These are phyloP conservation scores for Oehlia diaphana DNA, from an alignment of 192 early-diverging fungal species.

Conservation along the genomic window DNA sequence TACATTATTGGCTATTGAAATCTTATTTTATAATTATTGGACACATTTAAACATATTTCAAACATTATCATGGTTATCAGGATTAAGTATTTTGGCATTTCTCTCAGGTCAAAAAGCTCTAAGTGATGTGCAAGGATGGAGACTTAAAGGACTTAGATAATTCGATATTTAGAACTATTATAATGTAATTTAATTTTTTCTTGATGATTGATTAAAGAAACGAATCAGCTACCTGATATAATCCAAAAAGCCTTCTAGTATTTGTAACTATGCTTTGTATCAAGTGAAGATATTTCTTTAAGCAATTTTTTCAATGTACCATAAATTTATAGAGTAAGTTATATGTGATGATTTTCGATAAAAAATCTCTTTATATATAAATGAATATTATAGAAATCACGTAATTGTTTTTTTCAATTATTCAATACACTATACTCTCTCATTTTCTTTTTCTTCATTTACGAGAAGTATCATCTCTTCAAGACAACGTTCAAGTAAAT, in stretches of 20 bases:
- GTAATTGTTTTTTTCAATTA: not conserved
- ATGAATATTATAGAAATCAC: not conserved
- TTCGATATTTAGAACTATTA: not conserved
- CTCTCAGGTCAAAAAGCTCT: slow-evolving; percentile 44
- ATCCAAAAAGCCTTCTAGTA: too few species aligned
- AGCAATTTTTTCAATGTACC: too few species aligned
- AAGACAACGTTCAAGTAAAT: not conserved
- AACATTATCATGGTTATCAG: slow-evolving; percentile 38
- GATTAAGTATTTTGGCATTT: slow-evolving; percentile 36
- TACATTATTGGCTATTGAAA: slow-evolving; percentile 39
- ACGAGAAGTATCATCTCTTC: slow-evolving; percentile 4
- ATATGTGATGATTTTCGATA: too few species aligned
- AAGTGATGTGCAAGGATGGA: slow-evolving; percentile 36
- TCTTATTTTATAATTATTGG: slow-evolving; percentile 47
- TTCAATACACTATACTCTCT: not conserved
- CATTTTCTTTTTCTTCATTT: not conserved
- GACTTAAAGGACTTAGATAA: slow-evolving; percentile 17
- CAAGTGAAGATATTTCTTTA: too few species aligned
- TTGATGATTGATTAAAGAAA: not conserved
- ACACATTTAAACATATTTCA: slow-evolving; percentile 46
- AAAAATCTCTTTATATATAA: not conserved
- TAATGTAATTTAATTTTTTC: not conserved
- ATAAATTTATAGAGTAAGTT: not conserved
- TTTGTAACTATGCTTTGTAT: too few species aligned
- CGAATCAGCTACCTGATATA: not conserved